Base-by-base conservation (phyloP, 2,329 filamentous ascomycete species). In the Pestalotiopsis sp. region DNA sequence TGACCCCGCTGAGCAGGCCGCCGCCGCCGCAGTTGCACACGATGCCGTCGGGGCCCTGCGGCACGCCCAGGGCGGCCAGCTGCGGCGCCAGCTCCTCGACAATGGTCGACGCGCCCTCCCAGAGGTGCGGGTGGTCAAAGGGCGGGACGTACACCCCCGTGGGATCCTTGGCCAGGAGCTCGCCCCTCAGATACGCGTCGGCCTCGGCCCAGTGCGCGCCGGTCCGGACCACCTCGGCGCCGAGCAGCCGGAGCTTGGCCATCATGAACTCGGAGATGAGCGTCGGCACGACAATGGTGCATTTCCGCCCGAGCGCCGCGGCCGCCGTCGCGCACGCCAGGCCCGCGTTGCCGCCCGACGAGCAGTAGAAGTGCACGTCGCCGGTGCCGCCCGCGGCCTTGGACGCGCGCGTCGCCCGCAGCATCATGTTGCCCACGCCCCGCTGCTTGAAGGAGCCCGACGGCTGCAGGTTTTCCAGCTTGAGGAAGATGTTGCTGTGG, bases 371-470 rank as follows among this genome's bases (percentile, higher is more conserved):
- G 82, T 93, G 92, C 2, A 85, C 81, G 5, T 78, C 72, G 25
- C 77, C 74, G 2, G 74, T 72, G 25, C 77, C 74, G 2, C 74
- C 74, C 67, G 74, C 76, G 36, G 82, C 72, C 55, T 68, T 67
- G 64, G 71, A 69, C 23, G 74, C 72, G 78, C 73, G 82, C 31
- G 31, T 36, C 31, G 31, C 31, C 31, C 31, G 31, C 63, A 87
- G 83, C 76, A 94, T 90, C 77, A 92, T 86, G 79, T 92, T 88
- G 64, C 93, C 92, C 70, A 95, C 88, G 38, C 92, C 93, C 72
- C 89, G 87, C 61, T 92, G 95, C 80, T 97, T 96, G 88, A 97
- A 97, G 52, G 92, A 95, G 71, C 92, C 92, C 25, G 91, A 92
- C 4, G 93, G 94, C 76, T 97, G 94, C 67, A 94, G 87, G 77